Evolutionary conservation across 495 filamentous ascomycete genomes (phyloP).

Genomic region (Articulospora tetracladia): DNA sequence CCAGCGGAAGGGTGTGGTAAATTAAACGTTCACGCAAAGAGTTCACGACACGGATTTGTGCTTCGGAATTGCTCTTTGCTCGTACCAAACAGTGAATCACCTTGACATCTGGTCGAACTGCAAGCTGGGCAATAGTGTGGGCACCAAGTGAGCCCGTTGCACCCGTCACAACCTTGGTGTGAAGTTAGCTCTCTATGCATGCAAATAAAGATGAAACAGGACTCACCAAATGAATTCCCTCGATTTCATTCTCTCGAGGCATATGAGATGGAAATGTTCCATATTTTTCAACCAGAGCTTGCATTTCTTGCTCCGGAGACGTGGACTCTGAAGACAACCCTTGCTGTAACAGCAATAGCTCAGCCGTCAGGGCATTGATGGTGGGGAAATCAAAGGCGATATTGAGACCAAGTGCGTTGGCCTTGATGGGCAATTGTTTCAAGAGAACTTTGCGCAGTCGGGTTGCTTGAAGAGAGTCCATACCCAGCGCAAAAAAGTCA

Average conservation of each 20-base stretch:
- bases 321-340: neutral
- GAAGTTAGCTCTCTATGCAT: neutral
- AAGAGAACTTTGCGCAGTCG: conserved; percentile 12
- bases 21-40: conserved; percentile 37
- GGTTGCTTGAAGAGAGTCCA: conserved; percentile 55
- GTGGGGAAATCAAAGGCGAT: conserved; percentile 13
- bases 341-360: conserved; percentile 4
- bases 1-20: conserved; percentile 36
- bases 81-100: conserved; percentile 50
- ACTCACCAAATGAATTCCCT: conserved; percentile 36
- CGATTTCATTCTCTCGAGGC: conserved; percentile 24
- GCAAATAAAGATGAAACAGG: neutral
- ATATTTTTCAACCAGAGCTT: conserved; percentile 46
- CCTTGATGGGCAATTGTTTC: conserved; percentile 19
- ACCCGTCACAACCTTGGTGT: conserved; percentile 37
- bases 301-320: conserved; percentile 36
- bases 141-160: conserved; percentile 56
- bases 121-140: conserved; percentile 42
- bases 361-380: conserved; percentile 1
- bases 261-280: conserved; percentile 40
- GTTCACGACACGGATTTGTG: conserved; percentile 33
- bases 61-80: conserved; percentile 20
- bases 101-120: conserved; percentile 35
- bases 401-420: conserved; percentile 6
- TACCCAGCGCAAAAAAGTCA: conserved; percentile 50